Base-by-base conservation (phyloP, 768 basidiomycete genomes). In the Strobilomyces echinocephalus region DNA sequence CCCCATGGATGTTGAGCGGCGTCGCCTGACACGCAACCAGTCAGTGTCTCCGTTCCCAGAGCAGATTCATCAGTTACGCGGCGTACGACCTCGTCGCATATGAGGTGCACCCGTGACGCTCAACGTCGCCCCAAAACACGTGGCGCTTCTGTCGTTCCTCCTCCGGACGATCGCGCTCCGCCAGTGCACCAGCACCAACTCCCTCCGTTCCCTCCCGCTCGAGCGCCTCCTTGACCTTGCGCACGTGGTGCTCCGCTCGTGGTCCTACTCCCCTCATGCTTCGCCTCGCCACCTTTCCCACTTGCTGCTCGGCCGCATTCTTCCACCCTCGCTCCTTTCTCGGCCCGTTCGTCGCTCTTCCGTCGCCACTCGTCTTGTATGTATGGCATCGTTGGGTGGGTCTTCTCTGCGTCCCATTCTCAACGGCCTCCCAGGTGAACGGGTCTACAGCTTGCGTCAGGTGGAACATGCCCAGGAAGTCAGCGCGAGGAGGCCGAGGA, bases 31-130 rank as follows among this genome's bases (percentile, higher is more conserved):
- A 69, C 0, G 63, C 64, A 7, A 57, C 57, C n/a, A 64, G 15
- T 5, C 58, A 56, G 34, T 57, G 58, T 5, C 36, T 36, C 51
- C 64, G 63, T 15, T 48, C 42, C 0, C 11, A 28, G 5, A 68
- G 70, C n/a, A 72, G 44, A 40, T 70, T 70, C 46, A 58, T 60
- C 3, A 72, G 52, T 5, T 54, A 51, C 0, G 72, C 72, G 1
- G 63, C 60, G n/a, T 72, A 72, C 41, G 61, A 60, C 41, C 67
- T 61, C 3, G 65, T 63, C 0, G 56, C 67, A 47, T 66, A 70
- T 0, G 64, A 60, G 24, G 51, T 62, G 52, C 71, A 72, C 16
- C 33, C 31, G 43, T 63, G 59, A 7, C 53, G 38, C 15, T 57
- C 47, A 2, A 69, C 45, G 6, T 35, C 9, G 2, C 38, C 61